Conservation (phyloP, 441 rosid species). For the Cnidoscolus chayamansa region DNA sequence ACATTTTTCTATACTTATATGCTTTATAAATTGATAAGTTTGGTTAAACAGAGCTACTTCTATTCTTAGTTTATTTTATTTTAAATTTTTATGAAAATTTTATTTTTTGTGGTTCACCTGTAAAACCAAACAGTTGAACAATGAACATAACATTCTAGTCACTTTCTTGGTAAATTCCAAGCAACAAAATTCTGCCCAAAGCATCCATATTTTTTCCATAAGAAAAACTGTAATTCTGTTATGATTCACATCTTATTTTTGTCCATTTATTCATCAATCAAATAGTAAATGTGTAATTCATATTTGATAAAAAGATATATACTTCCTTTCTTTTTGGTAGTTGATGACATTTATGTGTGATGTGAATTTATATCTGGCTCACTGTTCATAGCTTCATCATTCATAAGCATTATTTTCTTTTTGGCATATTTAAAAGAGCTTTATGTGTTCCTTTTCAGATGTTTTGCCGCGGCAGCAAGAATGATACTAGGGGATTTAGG, state of each 20-base stretch:
- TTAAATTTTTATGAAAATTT: too few species aligned
- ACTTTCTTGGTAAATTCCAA: too few species aligned
- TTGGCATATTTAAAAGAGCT: neutral
- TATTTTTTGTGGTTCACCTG: too few species aligned
- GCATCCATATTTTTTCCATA: neutral
- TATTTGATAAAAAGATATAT: neutral
- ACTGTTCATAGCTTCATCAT: neutral
- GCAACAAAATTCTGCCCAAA: too few species aligned
- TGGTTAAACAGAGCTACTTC: too few species aligned
- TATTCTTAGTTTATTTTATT: too few species aligned
- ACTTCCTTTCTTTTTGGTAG: neutral
- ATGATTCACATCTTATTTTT: neutral
- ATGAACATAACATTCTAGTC: too few species aligned
- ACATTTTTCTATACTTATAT: too few species aligned
- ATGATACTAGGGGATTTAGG: constrained; percentile 96
- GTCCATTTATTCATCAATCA: neutral
- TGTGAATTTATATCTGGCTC: neutral
- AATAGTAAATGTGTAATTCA: neutral
- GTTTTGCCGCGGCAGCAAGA: constrained; percentile 98
- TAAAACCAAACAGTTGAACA: too few species aligned
- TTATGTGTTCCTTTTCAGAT: constrained; percentile 51
- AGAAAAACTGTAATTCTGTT: too few species aligned
- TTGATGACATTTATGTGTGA: neutral
- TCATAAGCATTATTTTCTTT: neutral
- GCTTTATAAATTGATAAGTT: too few species aligned